A percentile compares a stretch with the other conserved stretches of the same genome.
Conservation (phyloP, 1,284 basidiomycete genomes). For the Exobasidium rhododendri region DNA sequence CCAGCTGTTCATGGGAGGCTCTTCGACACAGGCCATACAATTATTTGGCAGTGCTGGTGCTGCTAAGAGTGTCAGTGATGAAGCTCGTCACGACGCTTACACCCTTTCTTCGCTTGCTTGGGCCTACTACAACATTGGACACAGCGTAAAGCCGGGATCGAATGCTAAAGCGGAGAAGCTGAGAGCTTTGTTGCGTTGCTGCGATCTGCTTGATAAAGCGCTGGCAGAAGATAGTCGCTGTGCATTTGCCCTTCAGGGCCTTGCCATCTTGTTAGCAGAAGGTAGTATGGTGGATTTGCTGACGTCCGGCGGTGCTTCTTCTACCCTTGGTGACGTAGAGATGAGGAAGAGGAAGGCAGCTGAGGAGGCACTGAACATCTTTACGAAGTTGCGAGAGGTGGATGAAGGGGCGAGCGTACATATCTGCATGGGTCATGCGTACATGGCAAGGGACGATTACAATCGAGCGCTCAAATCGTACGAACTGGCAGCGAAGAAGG, state of each 20-base stretch:
- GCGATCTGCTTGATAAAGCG: slow-evolving; percentile 52
- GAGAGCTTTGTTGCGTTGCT: slow-evolving; percentile 47
- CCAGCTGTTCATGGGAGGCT: slow-evolving; percentile 40
- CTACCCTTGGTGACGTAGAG: background rate
- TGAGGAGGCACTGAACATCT: slow-evolving; percentile 45
- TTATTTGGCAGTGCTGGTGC: slow-evolving; percentile 38
- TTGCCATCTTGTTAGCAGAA: slow-evolving; percentile 50
- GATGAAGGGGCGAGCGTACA: slow-evolving; percentile 49
- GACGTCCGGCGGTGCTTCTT: background rate
- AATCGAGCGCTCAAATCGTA: slow-evolving; percentile 49
- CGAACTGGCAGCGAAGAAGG: slow-evolving; percentile 34
- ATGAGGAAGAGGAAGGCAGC: slow-evolving; percentile 26
- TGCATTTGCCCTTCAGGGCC: slow-evolving; percentile 51
- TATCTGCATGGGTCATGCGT: slow-evolving; percentile 51
- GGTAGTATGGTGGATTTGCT: slow-evolving; percentile 40
- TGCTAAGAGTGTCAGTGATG: slow-evolving; percentile 36
- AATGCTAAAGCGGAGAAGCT: slow-evolving; percentile 36
- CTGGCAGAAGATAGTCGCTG: slow-evolving; percentile 35
- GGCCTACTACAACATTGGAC: slow-evolving; percentile 51
- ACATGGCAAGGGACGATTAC: slow-evolving; percentile 50
- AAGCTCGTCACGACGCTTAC: slow-evolving; percentile 44
- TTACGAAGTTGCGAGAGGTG: slow-evolving; percentile 50
- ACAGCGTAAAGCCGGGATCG: slow-evolving; percentile 35
- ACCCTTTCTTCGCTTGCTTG: slow-evolving; percentile 48
- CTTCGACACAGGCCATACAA: slow-evolving; percentile 23